phyloP scores from a whole-genome alignment of 2,329 filamentous ascomycete genomes.

The Cercospora sp. region DNA sequence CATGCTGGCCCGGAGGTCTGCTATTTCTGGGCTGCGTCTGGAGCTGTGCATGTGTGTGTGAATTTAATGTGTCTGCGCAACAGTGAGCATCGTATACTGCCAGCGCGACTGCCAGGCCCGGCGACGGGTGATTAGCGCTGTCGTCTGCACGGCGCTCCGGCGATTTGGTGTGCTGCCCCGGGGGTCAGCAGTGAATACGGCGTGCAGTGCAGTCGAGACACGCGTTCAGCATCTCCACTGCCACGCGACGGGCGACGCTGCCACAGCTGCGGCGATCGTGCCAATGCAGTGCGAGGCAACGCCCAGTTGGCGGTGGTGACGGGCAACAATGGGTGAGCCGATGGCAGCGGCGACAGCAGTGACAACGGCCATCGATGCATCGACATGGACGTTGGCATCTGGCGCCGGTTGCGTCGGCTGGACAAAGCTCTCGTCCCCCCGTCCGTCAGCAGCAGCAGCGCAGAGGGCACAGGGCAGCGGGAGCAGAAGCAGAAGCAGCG shows the following conservation, averaged over 20 bases:
- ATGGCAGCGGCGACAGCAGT: not conserved
- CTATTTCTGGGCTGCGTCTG: not conserved
- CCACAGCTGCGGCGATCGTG: not conserved
- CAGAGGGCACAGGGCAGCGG: not conserved
- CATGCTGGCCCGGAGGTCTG: not conserved
- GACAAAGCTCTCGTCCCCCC: not conserved
- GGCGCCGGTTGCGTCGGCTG: conserved; percentile 1
- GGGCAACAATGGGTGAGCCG: not conserved
- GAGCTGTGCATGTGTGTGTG: not conserved
- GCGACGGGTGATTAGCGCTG: not conserved
- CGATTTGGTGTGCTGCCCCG: not conserved
- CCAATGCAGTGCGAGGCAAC: not conserved
- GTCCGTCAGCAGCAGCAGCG: not conserved
- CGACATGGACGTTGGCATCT: not conserved
- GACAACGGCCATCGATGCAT: not conserved
- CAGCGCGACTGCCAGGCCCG: not conserved
- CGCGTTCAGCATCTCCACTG: not conserved
- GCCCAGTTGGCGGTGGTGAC: not conserved
- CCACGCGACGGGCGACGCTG: not conserved
- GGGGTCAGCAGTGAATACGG: not conserved
- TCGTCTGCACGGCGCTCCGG: not conserved
- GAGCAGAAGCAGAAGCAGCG: not conserved
- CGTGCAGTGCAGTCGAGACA: not conserved
- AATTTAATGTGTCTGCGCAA: not conserved
- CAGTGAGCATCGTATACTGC: not conserved